Conservation (phyloP, 208 protist species). For the Crithidia fasciculata region DNA sequence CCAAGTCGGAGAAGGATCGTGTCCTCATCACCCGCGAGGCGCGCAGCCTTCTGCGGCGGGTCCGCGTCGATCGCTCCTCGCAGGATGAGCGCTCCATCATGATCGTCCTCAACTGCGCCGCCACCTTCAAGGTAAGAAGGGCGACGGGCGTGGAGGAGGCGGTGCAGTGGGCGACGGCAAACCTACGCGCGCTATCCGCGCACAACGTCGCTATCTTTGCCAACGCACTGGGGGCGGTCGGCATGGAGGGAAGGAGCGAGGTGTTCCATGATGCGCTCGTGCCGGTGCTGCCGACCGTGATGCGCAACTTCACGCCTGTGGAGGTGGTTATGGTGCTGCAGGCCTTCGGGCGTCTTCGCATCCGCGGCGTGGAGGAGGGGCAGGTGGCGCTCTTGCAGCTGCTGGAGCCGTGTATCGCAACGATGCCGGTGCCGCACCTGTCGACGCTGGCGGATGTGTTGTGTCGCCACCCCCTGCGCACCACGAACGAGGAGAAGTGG, state of each 20-base stretch:
- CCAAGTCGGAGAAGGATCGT: conserved; percentile 62
- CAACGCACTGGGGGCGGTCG: conserved; percentile 69
- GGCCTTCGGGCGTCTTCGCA: conserved; percentile 60
- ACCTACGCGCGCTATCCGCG: conserved; percentile 62
- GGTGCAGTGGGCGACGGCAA: conserved; percentile 67
- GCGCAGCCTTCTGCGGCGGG: conserved; percentile 48
- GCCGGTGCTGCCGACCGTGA: conserved; percentile 49
- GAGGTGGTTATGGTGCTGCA: conserved; percentile 88
- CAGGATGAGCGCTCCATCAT: conserved; percentile 83
- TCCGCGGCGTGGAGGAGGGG: conserved; percentile 43
- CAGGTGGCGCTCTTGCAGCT: conserved; percentile 55
- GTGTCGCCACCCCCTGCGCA: conserved; percentile 35
- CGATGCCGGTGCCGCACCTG: conserved; percentile 75
- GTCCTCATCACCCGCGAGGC: conserved; percentile 51
- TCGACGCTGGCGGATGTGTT: conserved; percentile 75
- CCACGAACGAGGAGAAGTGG: conserved; percentile 46
- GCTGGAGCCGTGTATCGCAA: conserved; percentile 52
- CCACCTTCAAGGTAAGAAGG: conserved; percentile 46
- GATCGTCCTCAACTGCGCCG: conserved; percentile 78
- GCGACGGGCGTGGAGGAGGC: conserved; percentile 59
- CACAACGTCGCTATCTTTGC: conserved; percentile 83
- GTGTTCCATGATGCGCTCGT: conserved; percentile 54
- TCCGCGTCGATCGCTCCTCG: conserved; percentile 77
- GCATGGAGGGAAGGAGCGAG: conserved; percentile 35
- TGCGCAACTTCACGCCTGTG: conserved; percentile 76